Evolutionary conservation across 2,329 filamentous ascomycete species (phyloP).

Genomic region (Conoideocrella luteorostrata): DNA sequence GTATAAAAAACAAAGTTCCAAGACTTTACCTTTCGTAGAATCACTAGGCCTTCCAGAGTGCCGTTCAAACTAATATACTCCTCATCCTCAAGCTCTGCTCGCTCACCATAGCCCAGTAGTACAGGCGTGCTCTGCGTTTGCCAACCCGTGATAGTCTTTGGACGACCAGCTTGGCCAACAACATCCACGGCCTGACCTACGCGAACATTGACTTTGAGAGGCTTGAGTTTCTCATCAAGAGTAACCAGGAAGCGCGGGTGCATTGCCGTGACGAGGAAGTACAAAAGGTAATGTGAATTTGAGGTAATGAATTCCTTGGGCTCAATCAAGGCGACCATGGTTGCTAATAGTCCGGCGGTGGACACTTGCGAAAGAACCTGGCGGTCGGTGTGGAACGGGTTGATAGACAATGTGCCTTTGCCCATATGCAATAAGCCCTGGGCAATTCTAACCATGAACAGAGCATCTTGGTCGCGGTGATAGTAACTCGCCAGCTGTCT

Average conservation of each 20-base stretch:
- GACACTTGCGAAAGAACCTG: slow-evolving; percentile 91
- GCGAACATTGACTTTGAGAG: slow-evolving; percentile 89
- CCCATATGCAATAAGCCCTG: slow-evolving; percentile 98
- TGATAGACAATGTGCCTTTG: slow-evolving; percentile 92
- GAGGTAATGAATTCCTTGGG: slow-evolving; percentile 74
- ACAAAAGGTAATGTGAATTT: slow-evolving; percentile 82
- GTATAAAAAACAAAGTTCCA: not conserved
- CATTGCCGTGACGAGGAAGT: slow-evolving; percentile 96
- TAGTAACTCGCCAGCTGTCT: slow-evolving; percentile 97
- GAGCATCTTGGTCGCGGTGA: slow-evolving; percentile 87
- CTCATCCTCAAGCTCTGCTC: slow-evolving; percentile 95
- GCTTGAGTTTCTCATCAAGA: slow-evolving; percentile 88
- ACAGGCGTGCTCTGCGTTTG: slow-evolving; percentile 99
- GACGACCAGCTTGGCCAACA: slow-evolving; percentile 90
- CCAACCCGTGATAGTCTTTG: slow-evolving; percentile 99
- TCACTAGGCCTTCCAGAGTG: slow-evolving; percentile 89
- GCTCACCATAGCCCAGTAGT: slow-evolving; percentile 85
- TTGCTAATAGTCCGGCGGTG: slow-evolving; percentile 80
- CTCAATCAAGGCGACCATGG: slow-evolving; percentile 90
- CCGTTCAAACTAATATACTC: slow-evolving; percentile 90
- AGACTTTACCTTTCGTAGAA: slow-evolving; percentile 80
- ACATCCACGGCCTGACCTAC: slow-evolving; percentile 98
- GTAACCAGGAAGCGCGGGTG: slow-evolving; percentile 95
- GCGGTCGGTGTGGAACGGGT: slow-evolving; percentile 98
- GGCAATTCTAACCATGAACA: slow-evolving; percentile 99